Conservation (phyloP, 2,329 filamentous ascomycete species). For the Tolypocladium guangdongense region DNA sequence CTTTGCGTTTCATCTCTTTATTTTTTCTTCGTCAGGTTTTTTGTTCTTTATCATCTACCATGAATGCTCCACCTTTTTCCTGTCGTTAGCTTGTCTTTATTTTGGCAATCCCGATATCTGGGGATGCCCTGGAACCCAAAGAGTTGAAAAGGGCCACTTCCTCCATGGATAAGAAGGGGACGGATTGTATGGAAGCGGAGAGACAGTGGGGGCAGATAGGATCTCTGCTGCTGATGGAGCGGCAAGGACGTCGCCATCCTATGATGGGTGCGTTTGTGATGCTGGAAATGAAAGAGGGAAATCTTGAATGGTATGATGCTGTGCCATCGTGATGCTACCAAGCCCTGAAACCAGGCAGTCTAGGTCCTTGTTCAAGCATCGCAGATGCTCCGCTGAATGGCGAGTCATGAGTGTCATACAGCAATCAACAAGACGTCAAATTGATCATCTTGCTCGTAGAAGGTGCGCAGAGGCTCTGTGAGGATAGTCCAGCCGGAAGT, state of each 20-base stretch:
- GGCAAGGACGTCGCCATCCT: not conserved
- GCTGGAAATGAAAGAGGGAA: not conserved
- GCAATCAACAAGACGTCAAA: not conserved
- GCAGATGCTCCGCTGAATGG: no score
- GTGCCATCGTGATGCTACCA: not conserved
- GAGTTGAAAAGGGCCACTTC: not conserved
- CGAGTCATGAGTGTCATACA: not conserved
- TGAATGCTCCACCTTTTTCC: not conserved
- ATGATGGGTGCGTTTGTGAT: not conserved
- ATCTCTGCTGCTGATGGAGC: not conserved
- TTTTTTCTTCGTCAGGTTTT: constrained; percentile 10
- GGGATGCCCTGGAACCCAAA: not conserved
- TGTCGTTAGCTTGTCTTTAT: not conserved
- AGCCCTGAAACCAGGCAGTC: no score
- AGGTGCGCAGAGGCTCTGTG: not conserved
- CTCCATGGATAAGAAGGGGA: not conserved
- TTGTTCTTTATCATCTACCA: constrained; percentile 2
- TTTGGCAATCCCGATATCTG: not conserved
- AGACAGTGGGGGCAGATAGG: not conserved
- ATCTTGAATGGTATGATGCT: not conserved
- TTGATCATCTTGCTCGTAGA: not conserved
- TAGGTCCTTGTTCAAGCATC: no score
- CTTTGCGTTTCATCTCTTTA: constrained; percentile 4
- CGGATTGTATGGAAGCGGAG: not conserved
- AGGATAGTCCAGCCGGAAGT: not conserved